Conservation (phyloP, 108 stramenopile species). For the Skeletonema marinoi region DNA sequence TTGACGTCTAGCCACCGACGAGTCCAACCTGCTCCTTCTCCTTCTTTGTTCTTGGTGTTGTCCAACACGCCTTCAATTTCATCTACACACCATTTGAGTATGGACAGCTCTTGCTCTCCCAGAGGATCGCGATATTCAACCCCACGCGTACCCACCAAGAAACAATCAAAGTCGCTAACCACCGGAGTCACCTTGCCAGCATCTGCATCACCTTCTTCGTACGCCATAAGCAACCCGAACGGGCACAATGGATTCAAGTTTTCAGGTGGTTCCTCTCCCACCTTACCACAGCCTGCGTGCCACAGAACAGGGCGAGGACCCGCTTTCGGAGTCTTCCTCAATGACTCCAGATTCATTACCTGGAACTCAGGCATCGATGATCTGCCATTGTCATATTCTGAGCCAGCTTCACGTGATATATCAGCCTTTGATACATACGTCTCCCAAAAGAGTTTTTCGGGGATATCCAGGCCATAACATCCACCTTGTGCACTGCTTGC, state of each 20-base stretch:
- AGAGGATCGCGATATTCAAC: constrained; percentile 4
- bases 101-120: neutral
- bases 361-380: too few relatives aligned
- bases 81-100: constrained; percentile 1
- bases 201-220: constrained; percentile 5
- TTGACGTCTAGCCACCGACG: neutral
- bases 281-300: neutral
- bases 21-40: neutral
- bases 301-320: neutral
- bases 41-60: neutral
- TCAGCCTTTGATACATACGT: too few relatives aligned
- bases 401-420: too few relatives aligned
- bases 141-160: constrained; percentile 19
- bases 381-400: too few relatives aligned
- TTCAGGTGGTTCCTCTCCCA: neutral
- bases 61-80: constrained; percentile 3
- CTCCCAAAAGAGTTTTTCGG: too few relatives aligned
- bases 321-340: neutral
- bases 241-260: constrained; percentile 1
- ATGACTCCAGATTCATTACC: neutral
- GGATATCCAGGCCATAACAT: too few relatives aligned
- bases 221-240: constrained; percentile 1
- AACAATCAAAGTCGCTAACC: constrained; percentile 15
- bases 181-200: constrained; percentile 12
- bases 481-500: too few relatives aligned